Conservation (phyloP, 2,329 filamentous ascomycete species). For the Fusarium fujikuroi region DNA sequence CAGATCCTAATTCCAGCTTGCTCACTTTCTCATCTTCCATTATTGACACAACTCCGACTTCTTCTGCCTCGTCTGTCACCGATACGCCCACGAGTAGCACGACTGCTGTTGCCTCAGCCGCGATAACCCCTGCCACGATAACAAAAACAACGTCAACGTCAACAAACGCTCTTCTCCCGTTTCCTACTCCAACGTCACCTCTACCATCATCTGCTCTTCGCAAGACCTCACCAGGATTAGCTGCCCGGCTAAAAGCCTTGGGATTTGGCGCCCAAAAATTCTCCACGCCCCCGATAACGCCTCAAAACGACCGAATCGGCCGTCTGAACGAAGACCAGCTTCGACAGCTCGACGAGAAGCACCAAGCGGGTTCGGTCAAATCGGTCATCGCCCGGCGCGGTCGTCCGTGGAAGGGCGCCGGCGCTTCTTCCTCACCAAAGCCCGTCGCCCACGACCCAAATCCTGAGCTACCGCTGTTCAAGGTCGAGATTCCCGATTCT, state of each 20-base stretch:
- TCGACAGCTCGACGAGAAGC: slow-evolving; percentile 73
- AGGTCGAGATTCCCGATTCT: slow-evolving; percentile 45
- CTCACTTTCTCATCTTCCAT: slow-evolving; percentile 35
- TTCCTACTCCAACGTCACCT: slow-evolving; percentile 40
- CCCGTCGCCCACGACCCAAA: slow-evolving; percentile 39
- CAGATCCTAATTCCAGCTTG: slow-evolving; percentile 41
- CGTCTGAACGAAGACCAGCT: slow-evolving; percentile 77
- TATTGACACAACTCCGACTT: slow-evolving; percentile 39
- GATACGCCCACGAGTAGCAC: slow-evolving; percentile 22
- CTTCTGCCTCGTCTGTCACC: slow-evolving; percentile 26
- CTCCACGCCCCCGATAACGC: slow-evolving; percentile 41
- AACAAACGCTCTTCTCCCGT: slow-evolving; percentile 38
- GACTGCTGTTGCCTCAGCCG: slow-evolving; percentile 35
- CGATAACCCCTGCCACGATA: slow-evolving; percentile 33
- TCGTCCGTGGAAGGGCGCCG: slow-evolving; percentile 77
- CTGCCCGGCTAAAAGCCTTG: slow-evolving; percentile 72
- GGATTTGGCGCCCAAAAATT: slow-evolving; percentile 64
- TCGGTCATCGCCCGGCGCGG: slow-evolving; percentile 71
- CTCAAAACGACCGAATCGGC: slow-evolving; percentile 64
- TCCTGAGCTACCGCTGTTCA: slow-evolving; percentile 40
- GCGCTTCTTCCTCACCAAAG: slow-evolving; percentile 50
- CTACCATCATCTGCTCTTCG: slow-evolving; percentile 52
- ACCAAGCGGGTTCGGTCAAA: slow-evolving; percentile 64
- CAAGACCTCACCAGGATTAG: slow-evolving; percentile 72
- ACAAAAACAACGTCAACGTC: slow-evolving; percentile 42